Evolutionary conservation across 176 grass and related monocot species (phyloP).

Genomic region (Pharus latifolius): DNA sequence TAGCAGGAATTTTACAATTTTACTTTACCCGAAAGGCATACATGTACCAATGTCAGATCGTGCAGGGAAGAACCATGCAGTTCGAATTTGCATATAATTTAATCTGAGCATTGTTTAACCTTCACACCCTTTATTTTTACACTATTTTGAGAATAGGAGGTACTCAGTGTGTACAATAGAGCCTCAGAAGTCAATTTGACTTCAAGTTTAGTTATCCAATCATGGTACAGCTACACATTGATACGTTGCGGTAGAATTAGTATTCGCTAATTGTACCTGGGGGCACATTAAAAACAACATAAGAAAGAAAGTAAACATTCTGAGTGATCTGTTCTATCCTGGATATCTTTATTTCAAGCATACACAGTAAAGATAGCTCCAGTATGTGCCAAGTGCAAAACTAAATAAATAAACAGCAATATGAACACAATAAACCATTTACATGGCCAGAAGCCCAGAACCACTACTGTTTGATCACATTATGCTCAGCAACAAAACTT

Average conservation of each 20-base stretch:
- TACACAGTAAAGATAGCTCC: background rate
- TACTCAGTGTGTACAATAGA: no score
- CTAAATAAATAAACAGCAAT: background rate
- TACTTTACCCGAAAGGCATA: no score
- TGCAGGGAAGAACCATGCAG: no score
- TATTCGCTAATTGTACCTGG: no score
- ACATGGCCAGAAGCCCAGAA: background rate
- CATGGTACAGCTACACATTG: background rate
- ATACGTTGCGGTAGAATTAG: background rate
- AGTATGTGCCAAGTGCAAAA: background rate
- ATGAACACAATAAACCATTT: background rate
- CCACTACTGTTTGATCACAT: background rate
- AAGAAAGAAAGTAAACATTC: no score
- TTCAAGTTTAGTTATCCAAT: background rate
- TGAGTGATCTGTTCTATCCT: background rate
- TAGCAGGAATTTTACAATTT: background rate
- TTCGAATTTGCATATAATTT: background rate
- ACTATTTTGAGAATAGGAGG: background rate
- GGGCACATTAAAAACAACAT: no score
- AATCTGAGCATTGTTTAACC: background rate
- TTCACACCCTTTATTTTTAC: no score
- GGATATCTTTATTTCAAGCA: background rate
- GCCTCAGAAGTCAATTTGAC: no score
- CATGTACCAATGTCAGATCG: background rate
- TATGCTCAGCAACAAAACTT: background rate